phyloP scores from a whole-genome alignment of 2,329 filamentous ascomycete species.

The Penicillium sp. region DNA sequence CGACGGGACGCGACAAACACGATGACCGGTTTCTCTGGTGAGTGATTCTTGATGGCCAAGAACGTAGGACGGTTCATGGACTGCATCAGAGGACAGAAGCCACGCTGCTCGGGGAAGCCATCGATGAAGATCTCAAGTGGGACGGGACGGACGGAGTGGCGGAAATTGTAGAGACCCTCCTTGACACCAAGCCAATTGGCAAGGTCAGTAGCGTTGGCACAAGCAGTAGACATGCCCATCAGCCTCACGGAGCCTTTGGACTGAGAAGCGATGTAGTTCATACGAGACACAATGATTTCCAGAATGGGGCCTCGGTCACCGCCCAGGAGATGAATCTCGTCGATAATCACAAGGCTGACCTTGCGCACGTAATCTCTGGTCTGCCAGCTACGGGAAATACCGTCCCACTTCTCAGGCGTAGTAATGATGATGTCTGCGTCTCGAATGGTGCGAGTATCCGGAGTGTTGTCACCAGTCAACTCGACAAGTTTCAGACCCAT shows the following conservation, averaged over 20 bases:
- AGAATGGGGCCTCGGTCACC: conserved; percentile 96
- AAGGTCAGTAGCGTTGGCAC: conserved; percentile 90
- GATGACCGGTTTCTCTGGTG: conserved; percentile 94
- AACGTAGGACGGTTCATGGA: conserved; percentile 99
- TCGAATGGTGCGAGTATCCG: conserved; percentile 91
- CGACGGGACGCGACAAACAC: conserved; percentile 95
- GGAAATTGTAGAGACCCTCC: conserved; percentile 93
- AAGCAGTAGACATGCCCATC: conserved; percentile 98
- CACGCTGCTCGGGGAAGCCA: conserved; percentile 90
- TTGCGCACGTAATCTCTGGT: conserved; percentile 94
- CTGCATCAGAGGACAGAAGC: conserved; percentile 97
- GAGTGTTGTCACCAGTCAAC: conserved; percentile 96
- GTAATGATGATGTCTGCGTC: conserved; percentile 98
- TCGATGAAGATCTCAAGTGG: conserved; percentile 97
- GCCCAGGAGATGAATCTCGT: conserved; percentile 96
- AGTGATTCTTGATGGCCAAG: conserved; percentile 93
- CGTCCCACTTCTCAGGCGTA: conserved; percentile 99
- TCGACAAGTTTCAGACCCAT: conserved; percentile 91
- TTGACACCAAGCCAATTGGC: conserved; percentile 98
- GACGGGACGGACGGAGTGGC: conserved; percentile 93
- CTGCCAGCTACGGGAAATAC: conserved; percentile 98
- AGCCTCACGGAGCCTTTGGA: conserved; percentile 86
- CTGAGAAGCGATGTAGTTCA: conserved; percentile 98
- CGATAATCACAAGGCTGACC: conserved; percentile 95
- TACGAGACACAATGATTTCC: conserved; percentile 88